Percentiles rank a stretch among this genome's conserved stretches.
Evolutionary conservation across 192 early-diverging fungal genomes (phyloP).

Genomic region (Coemansia sp.): DNA sequence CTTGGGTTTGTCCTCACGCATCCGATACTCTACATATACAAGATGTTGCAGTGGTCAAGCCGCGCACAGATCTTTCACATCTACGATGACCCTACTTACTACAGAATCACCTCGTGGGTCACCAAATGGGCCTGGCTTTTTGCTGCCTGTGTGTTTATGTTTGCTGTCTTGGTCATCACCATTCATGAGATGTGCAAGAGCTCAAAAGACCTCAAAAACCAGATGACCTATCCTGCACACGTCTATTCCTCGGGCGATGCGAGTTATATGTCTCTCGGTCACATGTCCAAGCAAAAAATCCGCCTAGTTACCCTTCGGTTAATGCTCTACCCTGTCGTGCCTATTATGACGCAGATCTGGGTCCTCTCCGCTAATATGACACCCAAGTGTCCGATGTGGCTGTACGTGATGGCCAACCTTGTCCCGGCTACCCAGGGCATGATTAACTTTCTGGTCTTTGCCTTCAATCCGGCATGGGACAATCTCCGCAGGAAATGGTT

Average conservation of each 20-base stretch:
- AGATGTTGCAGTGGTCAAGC: slow-evolving; percentile 33
- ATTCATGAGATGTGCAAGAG: slow-evolving; percentile 4
- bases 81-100: slow-evolving; percentile 22
- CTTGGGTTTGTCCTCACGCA: slow-evolving; percentile 44
- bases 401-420: slow-evolving; percentile 50
- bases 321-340: slow-evolving; percentile 28
- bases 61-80: slow-evolving; percentile 42
- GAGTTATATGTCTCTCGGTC: not conserved
- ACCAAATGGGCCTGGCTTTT: slow-evolving; percentile 50
- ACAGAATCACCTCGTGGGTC: slow-evolving; percentile 36
- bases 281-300: slow-evolving; percentile 11
- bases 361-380: slow-evolving; percentile 43
- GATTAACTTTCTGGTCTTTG: slow-evolving; percentile 42
- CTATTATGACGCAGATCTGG: slow-evolving; percentile 49
- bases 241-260: not conserved
- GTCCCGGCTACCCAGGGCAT: slow-evolving; percentile 46
- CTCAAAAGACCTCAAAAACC: not conserved
- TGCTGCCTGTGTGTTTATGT: slow-evolving; percentile 19
- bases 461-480: slow-evolving; percentile 34
- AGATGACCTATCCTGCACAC: not conserved
- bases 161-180: slow-evolving; percentile 6
- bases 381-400: slow-evolving; percentile 37
- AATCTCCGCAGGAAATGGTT: not conserved
- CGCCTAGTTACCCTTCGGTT: slow-evolving; percentile 22
- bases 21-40: slow-evolving; percentile 47